Evolutionary conservation across 805 yeast species (phyloP).

Genomic region (Cyberlindnera nakhonratchasimensis): DNA sequence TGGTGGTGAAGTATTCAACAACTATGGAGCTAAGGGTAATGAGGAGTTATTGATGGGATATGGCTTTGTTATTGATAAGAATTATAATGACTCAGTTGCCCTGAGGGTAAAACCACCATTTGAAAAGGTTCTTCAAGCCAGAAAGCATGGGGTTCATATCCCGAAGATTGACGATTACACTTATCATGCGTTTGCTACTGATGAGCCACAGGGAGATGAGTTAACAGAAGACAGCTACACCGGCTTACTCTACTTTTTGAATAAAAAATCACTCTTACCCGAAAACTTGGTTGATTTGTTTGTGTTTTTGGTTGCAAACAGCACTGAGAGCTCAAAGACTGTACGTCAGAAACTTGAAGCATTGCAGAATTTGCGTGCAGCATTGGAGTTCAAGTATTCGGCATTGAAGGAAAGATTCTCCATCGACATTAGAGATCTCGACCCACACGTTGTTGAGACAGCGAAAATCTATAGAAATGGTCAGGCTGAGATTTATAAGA

Average conservation of each 20-base stretch:
- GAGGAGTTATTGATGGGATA: constrained; percentile 82
- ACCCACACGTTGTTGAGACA: constrained; percentile 23
- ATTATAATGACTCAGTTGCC: constrained; percentile 60
- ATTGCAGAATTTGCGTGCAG: constrained; percentile 48
- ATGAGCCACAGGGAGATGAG: constrained; percentile 4
- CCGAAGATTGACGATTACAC: constrained; percentile 40
- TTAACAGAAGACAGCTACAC: constrained; percentile 22
- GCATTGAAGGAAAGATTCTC: constrained; percentile 18
- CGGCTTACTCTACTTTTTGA: constrained; percentile 35
- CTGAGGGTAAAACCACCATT: constrained; percentile 51
- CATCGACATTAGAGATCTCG: constrained; percentile 6
- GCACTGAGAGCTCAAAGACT: constrained; percentile 33
- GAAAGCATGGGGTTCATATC: constrained; percentile 33
- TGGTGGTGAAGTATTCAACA: constrained; percentile 60
- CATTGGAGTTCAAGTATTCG: constrained; percentile 47
- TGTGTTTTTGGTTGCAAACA: constrained; percentile 34
- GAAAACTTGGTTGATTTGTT: constrained; percentile 31
- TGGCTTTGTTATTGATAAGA: constrained; percentile 55
- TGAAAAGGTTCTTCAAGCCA: constrained; percentile 30
- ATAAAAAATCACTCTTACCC: constrained; percentile 23
- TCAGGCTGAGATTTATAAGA: constrained; percentile 46
- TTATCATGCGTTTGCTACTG: constrained; percentile 34
- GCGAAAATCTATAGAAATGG: constrained; percentile 46
- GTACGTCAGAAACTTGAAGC: constrained; percentile 58
- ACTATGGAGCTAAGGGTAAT: constrained; percentile 88